Evolutionary conservation across 192 early-diverging fungal species (phyloP).

Genomic region (Backusella australiensis): DNA sequence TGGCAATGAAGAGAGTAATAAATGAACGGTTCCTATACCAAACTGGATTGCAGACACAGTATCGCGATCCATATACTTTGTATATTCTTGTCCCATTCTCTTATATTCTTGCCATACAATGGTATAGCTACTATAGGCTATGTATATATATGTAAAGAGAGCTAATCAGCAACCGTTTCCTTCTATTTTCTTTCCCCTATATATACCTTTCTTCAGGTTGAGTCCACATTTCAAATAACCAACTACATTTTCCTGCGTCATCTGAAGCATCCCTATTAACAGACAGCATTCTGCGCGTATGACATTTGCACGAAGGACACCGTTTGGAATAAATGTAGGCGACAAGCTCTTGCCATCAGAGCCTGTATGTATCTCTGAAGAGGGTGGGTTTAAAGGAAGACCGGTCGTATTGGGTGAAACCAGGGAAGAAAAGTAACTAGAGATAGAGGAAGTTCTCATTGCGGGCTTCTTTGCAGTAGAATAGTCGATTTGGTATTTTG

Average conservation of each 20-base stretch:
- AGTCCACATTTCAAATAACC: conserved; percentile 50
- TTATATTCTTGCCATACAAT: conserved; percentile 27
- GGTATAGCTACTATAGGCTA: conserved; percentile 35
- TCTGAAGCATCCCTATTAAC: conserved; percentile 43
- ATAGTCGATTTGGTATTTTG: conserved; percentile 41
- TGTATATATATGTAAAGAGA: background rate
- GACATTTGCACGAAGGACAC: conserved; percentile 43
- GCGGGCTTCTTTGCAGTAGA: conserved; percentile 15
- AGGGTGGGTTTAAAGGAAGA: conserved; percentile 14
- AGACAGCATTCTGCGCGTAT: conserved; percentile 48
- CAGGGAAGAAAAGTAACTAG: conserved; percentile 25
- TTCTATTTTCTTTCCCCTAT: background rate
- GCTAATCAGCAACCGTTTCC: background rate
- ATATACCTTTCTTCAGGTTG: conserved; percentile 46
- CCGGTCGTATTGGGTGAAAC: background rate
- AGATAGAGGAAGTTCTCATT: conserved; percentile 33
- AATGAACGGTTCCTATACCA: conserved; percentile 36
- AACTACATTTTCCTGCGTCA: conserved; percentile 47
- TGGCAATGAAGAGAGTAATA: conserved; percentile 43
- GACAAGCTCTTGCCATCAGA: background rate
- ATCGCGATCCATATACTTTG: conserved; percentile 16
- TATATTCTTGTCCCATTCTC: conserved; percentile 12
- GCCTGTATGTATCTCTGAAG: conserved; percentile 5
- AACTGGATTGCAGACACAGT: conserved; percentile 48
- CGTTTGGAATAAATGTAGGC: conserved; percentile 30